A percentile compares a stretch with the other conserved stretches of the same genome.
Conservation (phyloP, 148 eudicot genomes). For the Nepenthes gracilis region DNA sequence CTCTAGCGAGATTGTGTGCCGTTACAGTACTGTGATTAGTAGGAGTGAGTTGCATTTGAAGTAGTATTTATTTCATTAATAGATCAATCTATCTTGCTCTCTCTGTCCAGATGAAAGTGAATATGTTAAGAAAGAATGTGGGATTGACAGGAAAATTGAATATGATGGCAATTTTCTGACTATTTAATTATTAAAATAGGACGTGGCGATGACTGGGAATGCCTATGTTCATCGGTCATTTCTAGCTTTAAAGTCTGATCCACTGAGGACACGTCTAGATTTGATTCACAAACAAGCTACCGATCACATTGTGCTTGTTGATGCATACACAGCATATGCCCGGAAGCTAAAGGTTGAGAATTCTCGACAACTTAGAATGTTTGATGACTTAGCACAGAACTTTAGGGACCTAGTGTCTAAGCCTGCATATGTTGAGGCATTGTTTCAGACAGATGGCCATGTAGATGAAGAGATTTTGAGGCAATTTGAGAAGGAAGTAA, state of each 20-base stretch:
- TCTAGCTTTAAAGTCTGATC: conserved; percentile 80
- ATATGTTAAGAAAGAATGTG: neutral
- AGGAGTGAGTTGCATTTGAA: too few species aligned
- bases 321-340: conserved; percentile 77
- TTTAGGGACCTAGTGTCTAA: conserved; percentile 46
- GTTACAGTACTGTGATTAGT: too few species aligned
- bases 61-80: too few species aligned
- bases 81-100: too few species aligned
- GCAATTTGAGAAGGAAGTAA: conserved; percentile 87
- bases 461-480: conserved; percentile 82
- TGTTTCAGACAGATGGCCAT: conserved; percentile 66
- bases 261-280: conserved; percentile 66
- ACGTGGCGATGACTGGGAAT: conserved; percentile 46
- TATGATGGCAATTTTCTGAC: conserved; percentile 1
- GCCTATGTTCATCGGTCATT: conserved; percentile 56
- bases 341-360: conserved; percentile 79
- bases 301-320: conserved; percentile 70
- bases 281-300: conserved; percentile 71
- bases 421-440: conserved; percentile 43
- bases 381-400: conserved; percentile 66
- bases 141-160: neutral
- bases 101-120: too few species aligned
- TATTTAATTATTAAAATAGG: conserved; percentile 23
- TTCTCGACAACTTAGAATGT: conserved; percentile 60
- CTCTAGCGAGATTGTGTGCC: too few species aligned